These are phyloP conservation scores for Schwanniomyces sp. DNA, from an alignment of 805 yeast species.

Conservation along the genomic window DNA sequence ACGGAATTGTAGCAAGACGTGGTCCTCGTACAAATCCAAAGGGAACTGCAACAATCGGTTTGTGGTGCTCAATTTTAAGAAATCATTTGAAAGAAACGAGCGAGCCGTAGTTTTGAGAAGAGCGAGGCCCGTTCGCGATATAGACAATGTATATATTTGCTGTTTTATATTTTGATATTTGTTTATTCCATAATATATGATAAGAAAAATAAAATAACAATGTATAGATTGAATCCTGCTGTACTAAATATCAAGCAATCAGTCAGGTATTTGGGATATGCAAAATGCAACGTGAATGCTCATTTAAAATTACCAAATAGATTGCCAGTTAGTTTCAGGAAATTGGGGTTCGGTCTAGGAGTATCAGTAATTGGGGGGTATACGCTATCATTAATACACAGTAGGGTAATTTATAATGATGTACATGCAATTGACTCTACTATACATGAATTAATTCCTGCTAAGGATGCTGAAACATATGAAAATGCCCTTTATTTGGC, in stretches of 20 bases:
- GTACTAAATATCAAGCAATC: background rate
- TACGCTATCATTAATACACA: conserved; percentile 1
- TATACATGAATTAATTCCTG: conserved; percentile 45
- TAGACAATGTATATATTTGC: background rate
- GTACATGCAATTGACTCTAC: conserved; percentile 29
- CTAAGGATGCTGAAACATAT: conserved; percentile 57
- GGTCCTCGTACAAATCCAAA: conserved; percentile 53
- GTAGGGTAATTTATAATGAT: conserved; percentile 18
- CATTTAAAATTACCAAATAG: background rate
- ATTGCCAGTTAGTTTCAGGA: background rate
- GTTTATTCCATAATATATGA: background rate
- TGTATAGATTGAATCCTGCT: background rate
- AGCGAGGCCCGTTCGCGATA: background rate
- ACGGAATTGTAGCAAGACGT: conserved; percentile 77
- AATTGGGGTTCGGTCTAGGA: background rate
- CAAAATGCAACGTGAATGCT: background rate
- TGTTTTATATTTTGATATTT: background rate
- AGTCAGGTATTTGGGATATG: background rate
- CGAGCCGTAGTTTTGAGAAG: background rate
- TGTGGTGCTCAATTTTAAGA: conserved; percentile 47
- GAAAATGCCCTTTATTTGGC: conserved; percentile 65
- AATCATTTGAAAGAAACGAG: conserved; percentile 19
- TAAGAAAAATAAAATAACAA: background rate
- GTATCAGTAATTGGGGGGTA: conserved; percentile 7
- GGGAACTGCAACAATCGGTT: conserved; percentile 51